Base-by-base conservation (phyloP, 2,329 filamentous ascomycete species). In the Penicillium sp. region DNA sequence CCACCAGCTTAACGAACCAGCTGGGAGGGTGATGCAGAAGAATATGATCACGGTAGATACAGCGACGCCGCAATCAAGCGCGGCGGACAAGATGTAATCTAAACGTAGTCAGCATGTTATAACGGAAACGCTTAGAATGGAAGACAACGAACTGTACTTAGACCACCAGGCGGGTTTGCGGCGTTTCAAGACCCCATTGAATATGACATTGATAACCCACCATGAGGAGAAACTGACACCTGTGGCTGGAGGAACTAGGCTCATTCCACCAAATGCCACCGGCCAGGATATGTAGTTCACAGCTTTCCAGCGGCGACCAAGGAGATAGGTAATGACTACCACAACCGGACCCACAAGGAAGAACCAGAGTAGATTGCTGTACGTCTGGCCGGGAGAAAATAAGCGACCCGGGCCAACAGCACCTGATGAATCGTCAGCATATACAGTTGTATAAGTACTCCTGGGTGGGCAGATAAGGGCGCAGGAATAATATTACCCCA, bases 141-240 rank as follows among this genome's bases (percentile, higher is more conserved):
- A 9, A 11, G 11, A 23, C 19, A 8, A 67, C 69, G 43, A 53
- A 75, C 72, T 81, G 53, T 79, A 81, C 68, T 80, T 80, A 1
- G 74, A 73, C 77, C 77, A 79, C 79, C 78, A 81, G n/a, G 77
- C 77, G 21, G 77, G 72, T 57, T 72, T 77, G 5, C 70, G 70
- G 10, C 69, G 70, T 55, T 77, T 77, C 46, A 81, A 68, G 14
- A 79, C 60, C 26, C 78, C 77, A 57, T 80, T 80, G 62, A 81
- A 81, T 27, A 80, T 68, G 16, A 77, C 63, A 58, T 80, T 80
- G 44, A 81, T 76, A 26, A 78, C 72, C 71, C 78, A 80, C 88
- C 88, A 91, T 62, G 86, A 86, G 25, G 88, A 84, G 68, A 90
- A 91, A 59, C 84, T 90, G 65, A 88, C 85, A 0, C 86, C 84